Percentiles rank a stretch among this genome's conserved stretches.
Evolutionary conservation across 2,329 filamentous ascomycete species (phyloP).

Genomic region (Davidsoniella eucalypti): DNA sequence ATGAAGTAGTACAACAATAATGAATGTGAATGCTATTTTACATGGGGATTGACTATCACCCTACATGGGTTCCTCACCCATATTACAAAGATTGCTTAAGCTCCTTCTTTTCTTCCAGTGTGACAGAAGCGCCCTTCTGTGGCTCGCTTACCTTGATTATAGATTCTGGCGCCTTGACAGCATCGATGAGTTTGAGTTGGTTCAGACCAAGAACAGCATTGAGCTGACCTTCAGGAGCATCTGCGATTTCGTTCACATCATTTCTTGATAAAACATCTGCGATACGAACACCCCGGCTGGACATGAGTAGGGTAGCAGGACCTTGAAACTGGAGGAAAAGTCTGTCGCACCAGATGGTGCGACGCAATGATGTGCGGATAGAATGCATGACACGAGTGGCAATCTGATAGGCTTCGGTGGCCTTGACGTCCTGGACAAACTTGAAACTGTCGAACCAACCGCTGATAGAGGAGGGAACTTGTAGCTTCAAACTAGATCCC

Average conservation of each 20-base stretch:
- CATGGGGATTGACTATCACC: background rate
- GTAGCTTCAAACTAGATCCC: conserved; percentile 53
- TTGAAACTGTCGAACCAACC: conserved; percentile 50
- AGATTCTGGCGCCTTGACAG: conserved; percentile 15
- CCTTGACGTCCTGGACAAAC: conserved; percentile 57
- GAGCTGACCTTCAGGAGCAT: conserved; percentile 56
- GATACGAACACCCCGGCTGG: conserved; percentile 66
- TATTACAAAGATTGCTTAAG: conserved; percentile 38
- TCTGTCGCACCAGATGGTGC: conserved; percentile 85
- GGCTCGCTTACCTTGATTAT: conserved; percentile 40
- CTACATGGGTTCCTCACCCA: background rate
- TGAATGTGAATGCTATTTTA: conserved; percentile 29
- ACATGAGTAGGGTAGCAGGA: conserved; percentile 70
- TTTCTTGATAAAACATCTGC: conserved; percentile 60
- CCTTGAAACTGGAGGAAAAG: conserved; percentile 83
- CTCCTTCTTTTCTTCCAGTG: conserved; percentile 43
- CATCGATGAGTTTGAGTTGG: conserved; percentile 20
- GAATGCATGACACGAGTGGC: conserved; percentile 48
- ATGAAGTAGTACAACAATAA: background rate
- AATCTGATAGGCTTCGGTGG: conserved; percentile 56
- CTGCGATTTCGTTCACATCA: conserved; percentile 82
- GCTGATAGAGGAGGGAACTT: conserved; percentile 53
- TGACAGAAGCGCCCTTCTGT: conserved; percentile 46
- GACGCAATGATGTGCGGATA: conserved; percentile 58
- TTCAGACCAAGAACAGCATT: conserved; percentile 35